Evolutionary conservation across 2,329 filamentous ascomycete genomes (phyloP).

Genomic region (Dothistroma septosporum): DNA sequence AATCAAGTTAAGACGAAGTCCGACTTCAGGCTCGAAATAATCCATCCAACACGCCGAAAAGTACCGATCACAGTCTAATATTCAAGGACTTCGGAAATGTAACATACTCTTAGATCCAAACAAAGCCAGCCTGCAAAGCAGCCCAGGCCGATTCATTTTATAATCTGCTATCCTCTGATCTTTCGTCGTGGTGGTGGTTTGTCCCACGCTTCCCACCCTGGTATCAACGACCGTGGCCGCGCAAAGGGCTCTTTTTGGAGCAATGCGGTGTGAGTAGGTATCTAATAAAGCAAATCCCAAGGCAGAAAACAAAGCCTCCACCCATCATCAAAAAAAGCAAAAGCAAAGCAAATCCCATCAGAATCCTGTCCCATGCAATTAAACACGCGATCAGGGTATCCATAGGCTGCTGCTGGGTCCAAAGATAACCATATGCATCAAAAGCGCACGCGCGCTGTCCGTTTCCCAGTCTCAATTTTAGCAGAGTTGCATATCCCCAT

Average conservation of each 20-base stretch:
- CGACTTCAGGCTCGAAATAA: neutral
- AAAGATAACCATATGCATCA: constrained; percentile 11
- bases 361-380: constrained; percentile 7
- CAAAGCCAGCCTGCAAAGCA: neutral
- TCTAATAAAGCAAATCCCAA: constrained; percentile 5
- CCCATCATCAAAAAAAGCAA: neutral
- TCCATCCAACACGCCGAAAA: neutral
- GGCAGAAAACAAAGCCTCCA: neutral
- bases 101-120: neutral
- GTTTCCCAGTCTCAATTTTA: constrained; percentile 9
- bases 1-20: neutral
- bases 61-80: neutral
- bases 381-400: constrained; percentile 3
- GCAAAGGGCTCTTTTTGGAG: neutral
- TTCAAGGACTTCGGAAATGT: neutral
- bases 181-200: neutral
- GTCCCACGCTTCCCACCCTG: neutral
- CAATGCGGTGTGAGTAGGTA: constrained; percentile 5
- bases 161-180: constrained; percentile 2
- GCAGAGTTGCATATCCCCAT: constrained; percentile 4
- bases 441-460: constrained; percentile 4
- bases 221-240: constrained; percentile 5
- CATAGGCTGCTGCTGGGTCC: constrained; percentile 3
- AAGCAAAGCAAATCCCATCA: neutral
- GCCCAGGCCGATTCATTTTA: constrained; percentile 1